Evolutionary conservation across 768 basidiomycete genomes (phyloP).

Genomic region (Agrocybe pediades): DNA sequence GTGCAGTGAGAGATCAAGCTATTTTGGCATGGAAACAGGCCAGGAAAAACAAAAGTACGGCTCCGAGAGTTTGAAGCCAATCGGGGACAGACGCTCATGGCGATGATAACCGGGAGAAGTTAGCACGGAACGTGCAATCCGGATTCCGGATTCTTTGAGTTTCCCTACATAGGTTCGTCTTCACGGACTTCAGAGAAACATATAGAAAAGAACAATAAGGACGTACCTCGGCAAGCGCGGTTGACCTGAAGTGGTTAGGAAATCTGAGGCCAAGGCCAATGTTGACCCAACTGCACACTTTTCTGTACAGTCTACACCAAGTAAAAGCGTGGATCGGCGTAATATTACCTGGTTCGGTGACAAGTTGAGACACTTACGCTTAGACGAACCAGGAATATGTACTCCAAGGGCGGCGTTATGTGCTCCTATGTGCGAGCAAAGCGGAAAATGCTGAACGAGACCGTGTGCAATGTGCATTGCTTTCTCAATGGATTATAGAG

Average conservation of each 20-base stretch:
- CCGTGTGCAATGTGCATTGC: neutral
- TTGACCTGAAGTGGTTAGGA: too few relatives aligned
- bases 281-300: too few relatives aligned
- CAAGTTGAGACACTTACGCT: too few relatives aligned
- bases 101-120: neutral
- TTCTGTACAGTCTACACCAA: too few relatives aligned
- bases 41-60: too few relatives aligned
- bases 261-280: too few relatives aligned
- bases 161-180: too few relatives aligned
- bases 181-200: neutral
- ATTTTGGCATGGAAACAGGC: neutral
- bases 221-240: neutral
- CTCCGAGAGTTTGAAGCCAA: neutral
- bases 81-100: neutral
- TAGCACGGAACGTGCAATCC: too few relatives aligned
- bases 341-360: too few relatives aligned
- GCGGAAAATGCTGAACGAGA: too few relatives aligned
- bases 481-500: neutral
- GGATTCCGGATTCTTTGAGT: neutral
- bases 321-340: too few relatives aligned
- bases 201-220: neutral
- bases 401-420: neutral
- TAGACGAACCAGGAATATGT: too few relatives aligned
- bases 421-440: neutral
- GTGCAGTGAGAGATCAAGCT: neutral